Evolutionary conservation across 192 early-diverging fungal genomes (phyloP), one percentile per base, ranked within the genome.

Genomic region (Coemansia sp.): DNA sequence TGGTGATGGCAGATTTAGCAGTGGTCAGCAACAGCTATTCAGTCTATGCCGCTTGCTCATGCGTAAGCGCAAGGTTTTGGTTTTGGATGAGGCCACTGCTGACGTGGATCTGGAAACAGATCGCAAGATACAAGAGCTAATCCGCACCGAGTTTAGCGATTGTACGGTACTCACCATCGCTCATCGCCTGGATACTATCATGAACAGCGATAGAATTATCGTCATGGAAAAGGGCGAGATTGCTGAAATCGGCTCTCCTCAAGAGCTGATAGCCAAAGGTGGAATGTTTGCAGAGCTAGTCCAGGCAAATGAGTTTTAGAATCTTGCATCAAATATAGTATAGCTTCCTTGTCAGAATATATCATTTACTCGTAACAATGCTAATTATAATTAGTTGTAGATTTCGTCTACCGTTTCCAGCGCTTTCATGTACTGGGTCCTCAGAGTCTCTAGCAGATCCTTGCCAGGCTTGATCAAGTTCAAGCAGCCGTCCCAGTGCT

Each of bases 51-150:
- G 88, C 13, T 74, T 85, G 33, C 63, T 91, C 53, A 64, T 92
- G 40, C 44, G 66, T 51, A 73, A 70, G 40, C 86, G 86, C 53
- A 68, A 79, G 14, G 75, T 90, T 16, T 60, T 92, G 16, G 63
- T 89, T 34, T 66, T 91, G 63, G 90, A 92, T 48, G 90, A 92
- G 62, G 90, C 90, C 4, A 92, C 90, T 8, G 79, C 89, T 7
- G 66, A 81, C 2, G 78, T 91, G 11, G 89, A 92, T 29, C 19
- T 59, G n/a, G 53, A 59, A 16, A 68, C 67, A 0, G 73, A 75
- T 19, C 27, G 34, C 29, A 29, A 41, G 24, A 61, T 75, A 5
- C 73, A 75, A 36, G 21, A 39, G 19, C 19, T 75, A 8, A 81
- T 90, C 34, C 77, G 78, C 6, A 71, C 67, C 10, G 72, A 88